These are phyloP conservation scores for Inga laurina DNA, from an alignment of 306 rosid genomes.

Conservation along the genomic window DNA sequence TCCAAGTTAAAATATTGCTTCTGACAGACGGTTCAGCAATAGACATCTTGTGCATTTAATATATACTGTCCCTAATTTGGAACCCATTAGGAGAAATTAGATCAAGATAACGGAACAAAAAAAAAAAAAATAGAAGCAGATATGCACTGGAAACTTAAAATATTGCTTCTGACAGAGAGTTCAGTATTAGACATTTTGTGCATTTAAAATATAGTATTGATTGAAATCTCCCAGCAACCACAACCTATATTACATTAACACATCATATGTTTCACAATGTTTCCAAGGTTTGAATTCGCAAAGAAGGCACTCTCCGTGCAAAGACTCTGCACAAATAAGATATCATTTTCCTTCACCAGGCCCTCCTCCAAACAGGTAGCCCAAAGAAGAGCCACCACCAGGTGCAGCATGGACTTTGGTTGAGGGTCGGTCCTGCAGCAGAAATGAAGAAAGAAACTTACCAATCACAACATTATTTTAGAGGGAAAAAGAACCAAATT, in stretches of 20 bases:
- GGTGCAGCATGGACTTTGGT: conserved; percentile 98
- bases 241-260: conserved; percentile 73
- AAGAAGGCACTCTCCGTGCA: conserved; percentile 43
- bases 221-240: conserved; percentile 58
- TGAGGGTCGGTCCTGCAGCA: conserved; percentile 92
- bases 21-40: conserved; percentile 42
- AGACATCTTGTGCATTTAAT: conserved; percentile 54
- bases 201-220: conserved; percentile 53
- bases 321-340: conserved; percentile 43
- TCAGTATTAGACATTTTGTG: conserved; percentile 49
- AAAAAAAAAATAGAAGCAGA: conserved; percentile 32
- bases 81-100: not conserved
- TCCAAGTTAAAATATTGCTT: conserved; percentile 43
- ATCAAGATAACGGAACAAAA: not conserved
- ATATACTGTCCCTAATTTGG: conserved; percentile 9
- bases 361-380: conserved; percentile 83
- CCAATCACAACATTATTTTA: conserved; percentile 14
- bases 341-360: conserved; percentile 68
- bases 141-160: conserved; percentile 37
- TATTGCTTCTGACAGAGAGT: conserved; percentile 45
- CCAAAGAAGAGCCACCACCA: conserved; percentile 96
- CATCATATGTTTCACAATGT: conserved; percentile 51
- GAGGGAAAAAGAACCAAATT: not conserved
- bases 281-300: conserved; percentile 38
- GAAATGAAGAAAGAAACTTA: not conserved